phyloP scores from a whole-genome alignment of 2,329 filamentous ascomycete species.

The Cordyceps farinosa region DNA sequence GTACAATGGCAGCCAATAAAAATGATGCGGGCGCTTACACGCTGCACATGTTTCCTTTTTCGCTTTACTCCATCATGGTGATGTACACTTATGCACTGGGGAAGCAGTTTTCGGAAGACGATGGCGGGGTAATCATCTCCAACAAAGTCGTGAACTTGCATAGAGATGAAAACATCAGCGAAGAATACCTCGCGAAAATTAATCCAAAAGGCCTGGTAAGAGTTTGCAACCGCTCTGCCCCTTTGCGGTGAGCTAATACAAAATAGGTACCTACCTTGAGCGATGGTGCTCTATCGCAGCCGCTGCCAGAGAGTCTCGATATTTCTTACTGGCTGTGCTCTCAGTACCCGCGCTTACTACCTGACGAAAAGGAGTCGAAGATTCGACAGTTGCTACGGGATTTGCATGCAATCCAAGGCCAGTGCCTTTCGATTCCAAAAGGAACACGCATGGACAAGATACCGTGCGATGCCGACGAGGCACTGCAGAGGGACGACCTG shows the following conservation, averaged over 20 bases:
- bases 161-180: constrained; percentile 11
- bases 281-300: not conserved
- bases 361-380: not conserved
- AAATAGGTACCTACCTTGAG: constrained; percentile 11
- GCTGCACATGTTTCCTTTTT: constrained; percentile 17
- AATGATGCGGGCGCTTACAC: not conserved
- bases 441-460: constrained; percentile 1
- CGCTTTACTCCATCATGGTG: constrained; percentile 17
- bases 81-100: constrained; percentile 12
- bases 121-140: not conserved
- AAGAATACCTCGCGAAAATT: not conserved
- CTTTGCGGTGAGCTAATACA: not conserved
- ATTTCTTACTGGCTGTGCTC: constrained; percentile 15
- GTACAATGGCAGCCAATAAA: too few species aligned
- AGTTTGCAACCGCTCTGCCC: not conserved
- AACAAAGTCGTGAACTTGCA: constrained; percentile 13
- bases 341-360: not conserved
- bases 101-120: not conserved
- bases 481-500: not conserved
- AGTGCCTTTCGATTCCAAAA: not conserved
- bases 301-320: constrained; percentile 11
- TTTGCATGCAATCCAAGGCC: constrained; percentile 6
- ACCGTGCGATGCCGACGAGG: constrained; percentile 11
- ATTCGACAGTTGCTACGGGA: not conserved
- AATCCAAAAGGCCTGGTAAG: constrained; percentile 13